Evolutionary conservation across 1,284 basidiomycete genomes (phyloP), one percentile per base, ranked within the genome.

Genomic region (Ceratobasidium sp.): DNA sequence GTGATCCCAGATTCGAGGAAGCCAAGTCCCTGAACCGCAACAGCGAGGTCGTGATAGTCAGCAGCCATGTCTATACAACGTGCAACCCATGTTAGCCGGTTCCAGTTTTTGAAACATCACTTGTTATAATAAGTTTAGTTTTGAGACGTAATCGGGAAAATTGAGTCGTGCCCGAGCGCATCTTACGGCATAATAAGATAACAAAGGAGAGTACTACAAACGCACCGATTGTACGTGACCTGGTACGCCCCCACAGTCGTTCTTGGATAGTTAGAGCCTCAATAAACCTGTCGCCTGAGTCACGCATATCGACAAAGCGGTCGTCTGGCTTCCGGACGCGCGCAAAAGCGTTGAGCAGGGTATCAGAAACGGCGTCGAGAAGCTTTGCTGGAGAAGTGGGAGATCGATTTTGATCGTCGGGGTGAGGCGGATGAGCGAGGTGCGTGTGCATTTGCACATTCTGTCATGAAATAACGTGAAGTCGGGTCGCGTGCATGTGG

Each of bases 1-100:
- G 97, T 98, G 77, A 99, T 98, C 44, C 97, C 97, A 75, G 94
- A 96, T 82, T 99, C 97, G 76, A 99, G 87, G 83, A 98, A 98
- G 73, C 96, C 98, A 73, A 99, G 87, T 62, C 96, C 96, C 82
- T 99, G 96, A 73, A 98, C 93, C 58, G 94, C 92, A 73, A 95
- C 92, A 30, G 97, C 96, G 77, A 98, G 85, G 81, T 98, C 97
- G 80, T 98, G 95, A 82, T 98, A 99, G 85, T 99, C 98, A 73
- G 90, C 89, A 70, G 95, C 92, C 63, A 99, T 88, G 87, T 98
- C 96, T 96, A 73, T 23, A 89, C 86, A 85, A 46, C n/a, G n/a
- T n/a, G n/a, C n/a, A n/a, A n/a, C n/a, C n/a, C n/a, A n/a, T n/a
- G n/a, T n/a, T n/a, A n/a, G n/a, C n/a, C n/a, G n/a, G n/a, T n/a